Conservation (phyloP, 2,329 filamentous ascomycete genomes). For the Pestalotiopsis sp. region DNA sequence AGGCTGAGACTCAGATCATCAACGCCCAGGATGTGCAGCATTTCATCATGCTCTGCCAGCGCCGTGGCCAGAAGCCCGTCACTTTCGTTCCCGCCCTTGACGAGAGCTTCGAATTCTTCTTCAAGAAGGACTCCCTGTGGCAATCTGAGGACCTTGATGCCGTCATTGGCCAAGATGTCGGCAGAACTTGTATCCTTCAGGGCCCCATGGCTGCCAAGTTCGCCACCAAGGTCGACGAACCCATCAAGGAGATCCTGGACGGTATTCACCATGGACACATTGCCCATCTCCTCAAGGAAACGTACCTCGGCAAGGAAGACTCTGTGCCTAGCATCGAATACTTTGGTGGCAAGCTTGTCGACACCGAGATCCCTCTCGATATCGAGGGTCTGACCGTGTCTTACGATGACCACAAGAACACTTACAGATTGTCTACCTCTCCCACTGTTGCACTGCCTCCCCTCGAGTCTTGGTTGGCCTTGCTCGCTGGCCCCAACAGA, state of each 20-base stretch:
- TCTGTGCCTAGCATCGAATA: conserved; percentile 89
- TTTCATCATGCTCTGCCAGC: conserved; percentile 90
- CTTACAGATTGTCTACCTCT: conserved; percentile 80
- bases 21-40: conserved; percentile 98
- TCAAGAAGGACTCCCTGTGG: conserved; percentile 99
- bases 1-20: conserved; percentile 88
- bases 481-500: conserved; percentile 82
- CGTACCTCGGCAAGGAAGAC: conserved; percentile 74
- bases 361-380: conserved; percentile 72
- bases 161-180: conserved; percentile 94
- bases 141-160: conserved; percentile 97
- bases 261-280: conserved; percentile 90
- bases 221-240: conserved; percentile 88
- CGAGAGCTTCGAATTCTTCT: conserved; percentile 98
- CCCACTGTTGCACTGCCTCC: conserved; percentile 76
- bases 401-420: conserved; percentile 77
- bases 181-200: conserved; percentile 93
- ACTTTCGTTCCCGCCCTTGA: conserved; percentile 96
- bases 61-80: conserved; percentile 91
- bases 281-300: conserved; percentile 73
- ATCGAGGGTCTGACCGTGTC: conserved; percentile 85
- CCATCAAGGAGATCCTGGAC: conserved; percentile 92
- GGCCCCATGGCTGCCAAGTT: conserved; percentile 92
- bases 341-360: conserved; percentile 86
- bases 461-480: conserved; percentile 81